phyloP scores from a whole-genome alignment of 164 flowering plant genomes.

The Nymphaea thermarum region DNA sequence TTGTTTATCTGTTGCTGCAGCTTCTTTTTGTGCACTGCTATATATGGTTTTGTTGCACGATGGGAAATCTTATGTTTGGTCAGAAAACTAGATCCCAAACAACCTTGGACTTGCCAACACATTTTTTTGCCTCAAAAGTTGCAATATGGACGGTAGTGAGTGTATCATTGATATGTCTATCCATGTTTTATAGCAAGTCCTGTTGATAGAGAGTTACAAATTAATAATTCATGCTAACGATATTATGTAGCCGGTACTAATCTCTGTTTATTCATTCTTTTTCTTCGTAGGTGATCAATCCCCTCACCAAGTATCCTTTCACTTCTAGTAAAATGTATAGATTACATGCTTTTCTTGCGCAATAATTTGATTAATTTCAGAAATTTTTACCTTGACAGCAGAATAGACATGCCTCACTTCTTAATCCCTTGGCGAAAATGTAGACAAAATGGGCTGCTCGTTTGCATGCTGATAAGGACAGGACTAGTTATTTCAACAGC shows the following conservation, averaged over 20 bases:
- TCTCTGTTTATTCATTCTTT: too few relatives aligned
- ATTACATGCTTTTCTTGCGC: too few relatives aligned
- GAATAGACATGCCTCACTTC: conserved; percentile 47
- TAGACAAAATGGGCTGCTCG: conserved; percentile 25
- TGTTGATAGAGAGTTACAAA: not conserved
- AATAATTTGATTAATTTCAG: too few relatives aligned
- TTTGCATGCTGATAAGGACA: conserved; percentile 50
- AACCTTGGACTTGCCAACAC: conserved; percentile 68
- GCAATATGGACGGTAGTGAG: conserved; percentile 91
- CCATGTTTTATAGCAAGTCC: not conserved
- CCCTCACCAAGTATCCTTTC: conserved; percentile 78
- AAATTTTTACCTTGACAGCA: too few relatives aligned
- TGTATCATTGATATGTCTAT: conserved; percentile 2
- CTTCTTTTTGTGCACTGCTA: conserved; percentile 42
- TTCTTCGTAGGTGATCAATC: too few relatives aligned
- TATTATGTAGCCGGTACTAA: conserved; percentile 30
- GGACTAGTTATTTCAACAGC: conserved; percentile 62
- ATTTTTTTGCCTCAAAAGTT: conserved; percentile 45
- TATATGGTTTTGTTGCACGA: conserved; percentile 68
- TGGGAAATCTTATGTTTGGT: conserved; percentile 89
- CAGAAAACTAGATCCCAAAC: conserved; percentile 63
- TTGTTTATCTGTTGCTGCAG: conserved; percentile 22
- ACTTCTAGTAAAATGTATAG: too few relatives aligned
- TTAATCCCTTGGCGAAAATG: conserved; percentile 72
- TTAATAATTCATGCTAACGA: not conserved